Evolutionary conservation across 257 asterid species (phyloP).

Genomic region (Nicotiana tomentosiformis): DNA sequence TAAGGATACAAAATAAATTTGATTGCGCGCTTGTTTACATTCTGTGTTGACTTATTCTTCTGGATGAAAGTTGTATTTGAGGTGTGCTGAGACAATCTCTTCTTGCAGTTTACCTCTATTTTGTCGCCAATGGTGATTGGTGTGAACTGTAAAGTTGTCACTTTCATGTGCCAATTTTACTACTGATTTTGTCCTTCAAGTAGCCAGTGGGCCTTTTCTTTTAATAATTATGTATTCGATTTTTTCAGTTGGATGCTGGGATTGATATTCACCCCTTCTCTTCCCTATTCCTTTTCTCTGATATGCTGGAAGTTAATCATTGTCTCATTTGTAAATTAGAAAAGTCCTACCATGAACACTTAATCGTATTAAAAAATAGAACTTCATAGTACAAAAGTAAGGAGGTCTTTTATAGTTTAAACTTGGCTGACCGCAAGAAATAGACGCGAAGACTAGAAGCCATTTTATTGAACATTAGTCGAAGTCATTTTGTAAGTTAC

Average conservation of each 20-base stretch:
- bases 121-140: background rate
- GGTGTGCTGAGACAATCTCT: background rate
- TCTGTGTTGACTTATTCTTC: background rate
- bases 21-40: background rate
- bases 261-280: background rate
- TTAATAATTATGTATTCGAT: too few relatives aligned
- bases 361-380: too few relatives aligned
- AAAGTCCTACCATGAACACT: too few relatives aligned
- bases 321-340: background rate
- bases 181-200: background rate
- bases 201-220: background rate
- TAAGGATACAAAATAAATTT: slow-evolving; percentile 1
- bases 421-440: too few relatives aligned
- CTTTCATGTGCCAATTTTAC: background rate
- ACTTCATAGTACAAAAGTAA: too few relatives aligned
- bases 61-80: background rate
- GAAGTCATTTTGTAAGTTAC: too few relatives aligned
- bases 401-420: too few relatives aligned
- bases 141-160: background rate
- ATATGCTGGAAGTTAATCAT: background rate
- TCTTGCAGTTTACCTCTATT: background rate
- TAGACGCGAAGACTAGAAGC: too few relatives aligned
- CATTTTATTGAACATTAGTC: too few relatives aligned
- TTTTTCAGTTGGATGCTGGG: background rate
- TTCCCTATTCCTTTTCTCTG: background rate